phyloP scores from a whole-genome alignment of 2,329 filamentous ascomycete species.

The Colletotrichum orbiculare region DNA sequence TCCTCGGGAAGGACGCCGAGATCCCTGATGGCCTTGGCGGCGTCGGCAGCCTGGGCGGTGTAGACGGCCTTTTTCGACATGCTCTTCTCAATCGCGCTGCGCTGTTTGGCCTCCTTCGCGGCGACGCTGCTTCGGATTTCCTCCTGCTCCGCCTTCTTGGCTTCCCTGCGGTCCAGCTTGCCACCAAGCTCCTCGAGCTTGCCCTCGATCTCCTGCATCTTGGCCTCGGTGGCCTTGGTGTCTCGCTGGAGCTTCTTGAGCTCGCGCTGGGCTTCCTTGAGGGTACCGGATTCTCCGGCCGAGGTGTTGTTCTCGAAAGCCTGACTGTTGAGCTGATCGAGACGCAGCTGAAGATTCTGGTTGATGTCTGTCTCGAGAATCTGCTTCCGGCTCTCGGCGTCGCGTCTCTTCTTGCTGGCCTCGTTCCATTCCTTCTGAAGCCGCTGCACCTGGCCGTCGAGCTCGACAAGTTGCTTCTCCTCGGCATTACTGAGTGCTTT shows the following conservation, averaged over 20 bases:
- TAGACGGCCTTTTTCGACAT: slow-evolving; percentile 88
- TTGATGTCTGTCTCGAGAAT: slow-evolving; percentile 87
- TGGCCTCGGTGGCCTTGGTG: slow-evolving; percentile 73
- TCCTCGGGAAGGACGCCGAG: slow-evolving; percentile 94
- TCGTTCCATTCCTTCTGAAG: slow-evolving; percentile 82
- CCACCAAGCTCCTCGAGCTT: slow-evolving; percentile 68
- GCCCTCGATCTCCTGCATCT: slow-evolving; percentile 78
- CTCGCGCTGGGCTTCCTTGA: slow-evolving; percentile 84
- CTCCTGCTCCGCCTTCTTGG: slow-evolving; percentile 71
- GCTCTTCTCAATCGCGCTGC: slow-evolving; percentile 91
- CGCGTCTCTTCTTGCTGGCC: slow-evolving; percentile 76
- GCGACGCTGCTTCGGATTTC: slow-evolving; percentile 81
- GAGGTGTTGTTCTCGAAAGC: slow-evolving; percentile 73
- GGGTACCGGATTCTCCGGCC: slow-evolving; percentile 62
- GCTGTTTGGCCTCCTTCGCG: slow-evolving; percentile 82
- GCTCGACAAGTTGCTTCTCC: slow-evolving; percentile 79
- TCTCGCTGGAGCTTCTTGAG: slow-evolving; percentile 80
- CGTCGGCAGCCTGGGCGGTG: slow-evolving; percentile 81
- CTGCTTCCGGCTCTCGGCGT: slow-evolving; percentile 83
- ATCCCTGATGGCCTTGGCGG: slow-evolving; percentile 89
- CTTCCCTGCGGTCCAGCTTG: slow-evolving; percentile 67
- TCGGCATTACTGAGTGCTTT: slow-evolving; percentile 87
- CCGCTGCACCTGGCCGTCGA: slow-evolving; percentile 76
- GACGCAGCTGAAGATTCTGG: slow-evolving; percentile 87
- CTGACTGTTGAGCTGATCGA: slow-evolving; percentile 85